Base-by-base conservation (phyloP, 1,284 basidiomycete genomes). In the Psilocybe mexicana region DNA sequence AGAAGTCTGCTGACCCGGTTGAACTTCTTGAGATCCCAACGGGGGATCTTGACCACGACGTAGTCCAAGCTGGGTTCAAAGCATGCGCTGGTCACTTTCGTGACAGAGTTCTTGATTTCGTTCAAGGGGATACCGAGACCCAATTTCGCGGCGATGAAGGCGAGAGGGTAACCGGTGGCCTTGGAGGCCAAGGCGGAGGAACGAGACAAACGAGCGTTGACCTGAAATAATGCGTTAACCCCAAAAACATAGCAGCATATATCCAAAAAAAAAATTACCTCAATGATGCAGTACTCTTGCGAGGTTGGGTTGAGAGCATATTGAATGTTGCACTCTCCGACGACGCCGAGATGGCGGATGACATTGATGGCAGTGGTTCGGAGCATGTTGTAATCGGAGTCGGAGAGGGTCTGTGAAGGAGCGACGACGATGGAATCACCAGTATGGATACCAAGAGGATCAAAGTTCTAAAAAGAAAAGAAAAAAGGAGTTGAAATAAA, bases 21-120 rank as follows among this genome's bases (percentile, higher is more conserved):
- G 78, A 99, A 99, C 83, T 99, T 99, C 75, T 96, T 96, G 70
- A 98, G 79, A 76, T 99, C 96, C 96, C 96, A 99, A 63, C 96
- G 90, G 54, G 96, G 96, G 69, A 99, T 98, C 81, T 99, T 99
- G 71, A 97, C 94, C 49, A 98, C 95, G 62, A 93, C 88, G 73
- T 99, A 98, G 75, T 99, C 96, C 78, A 99, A 83, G 68, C 90
- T 93, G 11, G 96, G 96, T 78, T 99, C 97, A 74, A 99, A 99
- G 80, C 97, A 99, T 7, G 96, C 96, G 36, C 88, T 91, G 3
- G 96, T 99, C 63, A 94, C 88, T 74, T 95, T 96, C 55, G 97
- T 98, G 61, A 98, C 96, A 33, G 90, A 90, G 79, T 99, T 99
- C 76, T 91, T 92, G 78, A 98, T 98, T 78, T 97, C 95, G 76